Evolutionary conservation across 2,329 filamentous ascomycete genomes (phyloP).

Genomic region (Pseudogymnoascus sp.): DNA sequence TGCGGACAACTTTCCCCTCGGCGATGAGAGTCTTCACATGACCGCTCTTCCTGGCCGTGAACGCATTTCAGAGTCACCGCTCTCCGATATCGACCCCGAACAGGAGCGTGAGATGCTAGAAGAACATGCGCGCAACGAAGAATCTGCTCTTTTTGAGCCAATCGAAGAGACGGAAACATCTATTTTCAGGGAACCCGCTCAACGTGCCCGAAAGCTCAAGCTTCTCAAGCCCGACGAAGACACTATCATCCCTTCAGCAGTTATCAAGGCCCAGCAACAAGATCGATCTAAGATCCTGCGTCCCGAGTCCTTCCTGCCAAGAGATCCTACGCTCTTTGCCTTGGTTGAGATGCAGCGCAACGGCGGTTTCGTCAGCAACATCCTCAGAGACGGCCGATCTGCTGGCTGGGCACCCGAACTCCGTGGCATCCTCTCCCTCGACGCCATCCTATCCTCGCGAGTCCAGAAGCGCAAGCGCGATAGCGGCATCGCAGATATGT

Average conservation of each 20-base stretch:
- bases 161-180: slow-evolving; percentile 48
- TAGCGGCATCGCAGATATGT: slow-evolving; percentile 75
- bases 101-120: slow-evolving; percentile 53
- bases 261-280: slow-evolving; percentile 80
- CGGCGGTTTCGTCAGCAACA: slow-evolving; percentile 80
- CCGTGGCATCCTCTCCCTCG: slow-evolving; percentile 82
- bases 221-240: slow-evolving; percentile 74
- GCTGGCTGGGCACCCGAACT: slow-evolving; percentile 87
- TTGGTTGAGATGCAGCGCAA: slow-evolving; percentile 88
- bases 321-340: slow-evolving; percentile 78
- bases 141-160: slow-evolving; percentile 52
- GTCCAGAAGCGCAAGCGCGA: slow-evolving; percentile 93
- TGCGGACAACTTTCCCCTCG: slow-evolving; percentile 48
- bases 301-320: slow-evolving; percentile 73
- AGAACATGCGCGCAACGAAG: slow-evolving; percentile 42
- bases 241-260: slow-evolving; percentile 66
- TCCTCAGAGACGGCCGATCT: slow-evolving; percentile 74
- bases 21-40: slow-evolving; percentile 52
- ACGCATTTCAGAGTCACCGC: slow-evolving; percentile 62
- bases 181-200: slow-evolving; percentile 60
- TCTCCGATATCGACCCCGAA: slow-evolving; percentile 63
- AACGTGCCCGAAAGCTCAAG: slow-evolving; percentile 73
- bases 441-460: slow-evolving; percentile 66
- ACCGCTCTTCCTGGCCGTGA: slow-evolving; percentile 43
- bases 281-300: slow-evolving; percentile 83